Base-by-base conservation (phyloP, 805 yeast genomes). In the Pichia rugopelliculosa region DNA sequence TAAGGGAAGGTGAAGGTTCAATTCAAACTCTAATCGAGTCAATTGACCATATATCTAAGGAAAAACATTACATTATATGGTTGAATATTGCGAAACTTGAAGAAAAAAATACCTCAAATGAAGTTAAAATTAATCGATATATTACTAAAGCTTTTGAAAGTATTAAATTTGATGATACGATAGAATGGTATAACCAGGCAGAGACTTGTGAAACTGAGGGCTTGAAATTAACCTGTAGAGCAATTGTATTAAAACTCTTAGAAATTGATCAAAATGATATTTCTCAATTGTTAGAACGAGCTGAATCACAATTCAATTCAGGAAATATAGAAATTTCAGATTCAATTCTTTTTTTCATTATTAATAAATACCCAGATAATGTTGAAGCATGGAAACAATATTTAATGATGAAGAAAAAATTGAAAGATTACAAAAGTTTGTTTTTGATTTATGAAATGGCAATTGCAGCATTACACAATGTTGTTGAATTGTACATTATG, bases 11-110 rank as follows among this genome's bases (percentile, higher is more conserved):
- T 48, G 57, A 62, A 6, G 77, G 75, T 10, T 82, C 90, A 0
- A 77, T 76, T 53, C 59, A 64, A 18, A 67, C 79, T 0, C 64
- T 89, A 27, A 79, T 79, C 53, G 64, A 59, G 25, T 95, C 95
- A 0, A 68, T 90, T 52, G 77, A 78, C 46, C 59, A 64, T 0
- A 60, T 83, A 13, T 5, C 40, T 5, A 55, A 77, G n/a, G 25
- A 23, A 2, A 70, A 73, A 4, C 67, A 70, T 9, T 64, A 71
- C 41, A 70, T 70, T 30, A 70, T 88, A 2, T 87, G 95, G 91
- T 64, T 87, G 3, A 69, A 81, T 0, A 88, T 88, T 1, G 73
- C 80, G 1, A 76, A 80, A 53, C 58, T 88, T 13, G 95, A 87
- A 61, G 91, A 81, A 56, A 67, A 71, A 48, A 59, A 64, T 1